Conservation (phyloP, 1,139 yeast species). For the Saccharomycopsis hybrid region DNA sequence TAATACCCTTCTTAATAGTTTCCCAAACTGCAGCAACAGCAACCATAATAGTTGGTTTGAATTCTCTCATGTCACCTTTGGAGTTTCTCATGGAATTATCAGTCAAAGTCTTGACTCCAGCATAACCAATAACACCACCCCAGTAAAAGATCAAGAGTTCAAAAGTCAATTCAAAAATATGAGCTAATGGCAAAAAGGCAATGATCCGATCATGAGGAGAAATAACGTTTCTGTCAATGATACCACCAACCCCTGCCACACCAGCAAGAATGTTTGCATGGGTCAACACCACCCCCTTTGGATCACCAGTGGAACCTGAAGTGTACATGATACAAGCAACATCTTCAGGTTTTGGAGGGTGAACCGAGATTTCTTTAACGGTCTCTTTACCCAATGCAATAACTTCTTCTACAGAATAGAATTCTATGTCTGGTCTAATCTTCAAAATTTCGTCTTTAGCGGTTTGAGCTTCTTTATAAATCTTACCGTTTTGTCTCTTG, state of each 20-base stretch:
- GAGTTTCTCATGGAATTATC: conserved; percentile 79
- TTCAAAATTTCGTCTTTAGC: conserved; percentile 54
- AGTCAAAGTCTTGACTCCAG: conserved; percentile 84
- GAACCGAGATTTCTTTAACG: conserved; percentile 29
- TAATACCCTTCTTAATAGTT: conserved; percentile 85
- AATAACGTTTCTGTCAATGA: conserved; percentile 50
- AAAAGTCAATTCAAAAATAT: conserved; percentile 86
- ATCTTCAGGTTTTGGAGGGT: conserved; percentile 65
- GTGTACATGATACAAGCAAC: conserved; percentile 94
- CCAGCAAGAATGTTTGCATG: conserved; percentile 80
- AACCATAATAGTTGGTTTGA: conserved; percentile 90
- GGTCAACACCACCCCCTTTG: conserved; percentile 90
- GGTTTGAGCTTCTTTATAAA: conserved; percentile 47
- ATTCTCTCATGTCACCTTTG: conserved; percentile 79
- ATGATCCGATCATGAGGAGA: conserved; percentile 59
- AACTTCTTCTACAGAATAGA: conserved; percentile 62
- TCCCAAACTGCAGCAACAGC: conserved; percentile 99
- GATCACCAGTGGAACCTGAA: conserved; percentile 96
- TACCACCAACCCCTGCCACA: conserved; percentile 70
- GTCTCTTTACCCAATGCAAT: conserved; percentile 53
- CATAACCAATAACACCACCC: conserved; percentile 91
- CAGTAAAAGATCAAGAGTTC: conserved; percentile 77
- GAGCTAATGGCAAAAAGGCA: conserved; percentile 93
- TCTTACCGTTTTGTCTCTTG: conserved; percentile 54
- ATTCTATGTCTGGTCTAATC: conserved; percentile 69